Conservation (phyloP, 805 yeast species). For the Yamadazyma endophytica region DNA sequence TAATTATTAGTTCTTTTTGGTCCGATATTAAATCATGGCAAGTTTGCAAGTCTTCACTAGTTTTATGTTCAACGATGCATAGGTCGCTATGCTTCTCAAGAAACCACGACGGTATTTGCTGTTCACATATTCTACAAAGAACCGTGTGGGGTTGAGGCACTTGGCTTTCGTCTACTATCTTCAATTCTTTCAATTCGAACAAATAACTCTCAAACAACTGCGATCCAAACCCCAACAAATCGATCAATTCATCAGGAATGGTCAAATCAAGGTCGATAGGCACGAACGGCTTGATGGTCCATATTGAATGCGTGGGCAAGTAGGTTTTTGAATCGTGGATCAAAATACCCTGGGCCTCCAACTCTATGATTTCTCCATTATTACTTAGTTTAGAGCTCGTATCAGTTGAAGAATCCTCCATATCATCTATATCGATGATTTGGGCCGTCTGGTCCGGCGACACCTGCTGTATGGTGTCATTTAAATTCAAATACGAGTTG, state of each 20-base stretch:
- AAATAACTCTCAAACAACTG: constrained; percentile 77
- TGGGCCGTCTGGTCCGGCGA: constrained; percentile 1
- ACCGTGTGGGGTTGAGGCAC: constrained; percentile 80
- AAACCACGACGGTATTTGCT: constrained; percentile 93
- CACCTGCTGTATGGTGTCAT: constrained; percentile 2
- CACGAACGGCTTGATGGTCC: constrained; percentile 81
- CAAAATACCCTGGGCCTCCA: constrained; percentile 92
- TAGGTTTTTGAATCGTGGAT: constrained; percentile 58
- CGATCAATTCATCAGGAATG: constrained; percentile 65
- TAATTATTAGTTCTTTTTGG: constrained; percentile 51
- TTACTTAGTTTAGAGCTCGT: constrained; percentile 38
- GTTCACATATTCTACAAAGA: constrained; percentile 90
- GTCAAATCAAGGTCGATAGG: constrained; percentile 62
- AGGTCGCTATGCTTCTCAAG: constrained; percentile 85
- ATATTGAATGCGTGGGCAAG: constrained; percentile 78
- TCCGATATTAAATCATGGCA: constrained; percentile 76
- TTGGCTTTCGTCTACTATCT: constrained; percentile 55
- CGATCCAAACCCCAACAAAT: constrained; percentile 83
- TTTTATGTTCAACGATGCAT: constrained; percentile 80
- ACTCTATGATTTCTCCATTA: constrained; percentile 60
- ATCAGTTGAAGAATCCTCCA: constrained; percentile 2
- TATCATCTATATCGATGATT: constrained; percentile 8
- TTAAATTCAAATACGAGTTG: constrained; percentile 17
- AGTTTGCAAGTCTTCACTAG: constrained; percentile 69
- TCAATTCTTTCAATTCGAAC: constrained; percentile 56